Percentiles rank a stretch among this genome's conserved stretches.
Conservation (phyloP, 2,329 filamentous ascomycete species). For the Paecilomyces sp. region DNA sequence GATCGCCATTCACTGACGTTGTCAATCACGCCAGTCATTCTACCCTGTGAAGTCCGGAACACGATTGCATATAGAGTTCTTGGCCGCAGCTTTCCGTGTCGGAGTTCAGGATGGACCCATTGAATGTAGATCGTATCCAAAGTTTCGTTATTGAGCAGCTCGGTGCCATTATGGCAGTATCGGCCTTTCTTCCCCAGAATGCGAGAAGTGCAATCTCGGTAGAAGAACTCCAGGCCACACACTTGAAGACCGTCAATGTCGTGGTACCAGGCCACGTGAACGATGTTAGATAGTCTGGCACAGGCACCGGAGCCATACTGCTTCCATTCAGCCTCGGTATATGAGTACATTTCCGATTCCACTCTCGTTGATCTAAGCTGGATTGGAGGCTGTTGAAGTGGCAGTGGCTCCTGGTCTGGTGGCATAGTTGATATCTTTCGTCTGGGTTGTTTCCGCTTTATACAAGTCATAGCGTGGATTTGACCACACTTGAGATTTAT, state of each 20-base stretch:
- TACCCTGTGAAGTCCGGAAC: not conserved
- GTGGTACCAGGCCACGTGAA: not conserved
- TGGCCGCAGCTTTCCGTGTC: not conserved
- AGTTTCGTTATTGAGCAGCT: not conserved
- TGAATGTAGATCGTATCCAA: not conserved
- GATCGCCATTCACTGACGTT: not conserved
- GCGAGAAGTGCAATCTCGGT: not conserved
- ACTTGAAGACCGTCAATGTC: not conserved
- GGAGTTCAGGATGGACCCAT: not conserved
- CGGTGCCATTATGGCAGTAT: not conserved
- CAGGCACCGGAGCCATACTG: not conserved
- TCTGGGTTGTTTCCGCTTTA: not conserved
- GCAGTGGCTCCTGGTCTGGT: not conserved
- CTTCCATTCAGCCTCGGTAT: not conserved
- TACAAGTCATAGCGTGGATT: not conserved
- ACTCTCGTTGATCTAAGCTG: not conserved
- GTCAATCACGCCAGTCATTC: not conserved
- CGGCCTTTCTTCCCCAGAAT: not conserved
- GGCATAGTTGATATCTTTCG: not conserved
- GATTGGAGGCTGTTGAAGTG: not conserved
- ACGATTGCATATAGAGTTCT: not conserved
- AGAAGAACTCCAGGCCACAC: not conserved
- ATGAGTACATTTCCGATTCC: not conserved
- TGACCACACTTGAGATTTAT: not conserved
- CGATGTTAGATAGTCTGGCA: not conserved